Evolutionary conservation across 2,329 filamentous ascomycete species (phyloP).

Genomic region (Scorias spongiosa): DNA sequence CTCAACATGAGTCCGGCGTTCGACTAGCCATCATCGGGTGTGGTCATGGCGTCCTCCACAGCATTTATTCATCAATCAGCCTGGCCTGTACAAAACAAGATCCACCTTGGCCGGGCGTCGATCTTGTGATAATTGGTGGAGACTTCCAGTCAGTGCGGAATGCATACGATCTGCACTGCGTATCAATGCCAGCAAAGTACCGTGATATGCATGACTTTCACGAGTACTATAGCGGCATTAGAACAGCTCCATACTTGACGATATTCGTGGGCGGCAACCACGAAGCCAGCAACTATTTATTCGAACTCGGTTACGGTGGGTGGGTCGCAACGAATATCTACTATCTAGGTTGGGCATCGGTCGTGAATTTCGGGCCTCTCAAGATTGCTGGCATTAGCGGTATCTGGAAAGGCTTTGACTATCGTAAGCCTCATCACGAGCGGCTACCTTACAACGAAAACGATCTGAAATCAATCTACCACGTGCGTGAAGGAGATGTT

Average conservation of each 20-base stretch:
- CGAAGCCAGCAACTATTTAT: slow-evolving; percentile 78
- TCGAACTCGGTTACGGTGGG: slow-evolving; percentile 88
- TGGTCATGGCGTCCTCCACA: slow-evolving; percentile 80
- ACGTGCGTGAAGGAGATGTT: slow-evolving; percentile 79
- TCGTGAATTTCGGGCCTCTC: slow-evolving; percentile 67
- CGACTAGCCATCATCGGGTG: slow-evolving; percentile 79
- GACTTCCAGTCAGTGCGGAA: slow-evolving; percentile 94
- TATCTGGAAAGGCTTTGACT: slow-evolving; percentile 89
- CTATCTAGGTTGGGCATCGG: slow-evolving; percentile 86
- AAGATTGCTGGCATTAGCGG: slow-evolving; percentile 82
- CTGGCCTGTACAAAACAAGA: slow-evolving; percentile 52
- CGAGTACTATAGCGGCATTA: slow-evolving; percentile 73
- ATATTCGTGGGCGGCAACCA: slow-evolving; percentile 92
- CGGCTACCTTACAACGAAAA: slow-evolving; percentile 66
- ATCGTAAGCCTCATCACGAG: slow-evolving; percentile 69
- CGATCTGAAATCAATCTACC: slow-evolving; percentile 73
- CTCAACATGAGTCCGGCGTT: slow-evolving; percentile 30
- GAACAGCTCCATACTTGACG: slow-evolving; percentile 71
- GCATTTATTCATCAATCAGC: slow-evolving; percentile 71
- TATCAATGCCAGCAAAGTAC: slow-evolving; percentile 82
- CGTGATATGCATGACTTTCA: slow-evolving; percentile 82
- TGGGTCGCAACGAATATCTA: slow-evolving; percentile 97
- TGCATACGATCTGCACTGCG: slow-evolving; percentile 69
- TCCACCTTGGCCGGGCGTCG: slow-evolving; percentile 55
- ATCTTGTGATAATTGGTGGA: slow-evolving; percentile 85